phyloP scores from a whole-genome alignment of 352 stramenopile species.

The Pythium sukuiense region DNA sequence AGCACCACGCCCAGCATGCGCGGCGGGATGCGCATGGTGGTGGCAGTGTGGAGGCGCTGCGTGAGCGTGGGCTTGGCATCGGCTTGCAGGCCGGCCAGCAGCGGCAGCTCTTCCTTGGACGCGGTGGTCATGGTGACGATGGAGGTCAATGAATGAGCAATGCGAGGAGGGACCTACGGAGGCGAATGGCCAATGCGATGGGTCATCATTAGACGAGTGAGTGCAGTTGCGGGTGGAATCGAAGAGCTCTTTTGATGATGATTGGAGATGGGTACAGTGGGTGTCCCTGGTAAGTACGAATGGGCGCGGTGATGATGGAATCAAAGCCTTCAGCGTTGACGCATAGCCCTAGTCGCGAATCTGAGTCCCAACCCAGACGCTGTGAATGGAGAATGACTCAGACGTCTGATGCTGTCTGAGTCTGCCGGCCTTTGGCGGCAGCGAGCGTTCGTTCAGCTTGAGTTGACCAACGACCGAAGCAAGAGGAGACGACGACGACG shows the following conservation, averaged over 20 bases:
- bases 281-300: conserved; percentile 1
- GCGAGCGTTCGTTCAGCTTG: neutral
- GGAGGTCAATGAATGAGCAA: neutral
- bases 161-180: neutral
- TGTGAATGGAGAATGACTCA: neutral
- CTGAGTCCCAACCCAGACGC: neutral
- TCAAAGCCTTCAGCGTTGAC: conserved; percentile 2
- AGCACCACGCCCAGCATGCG: conserved; percentile 36
- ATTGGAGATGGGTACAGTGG: neutral
- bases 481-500: neutral
- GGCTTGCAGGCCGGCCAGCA: neutral
- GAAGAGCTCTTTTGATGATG: neutral
- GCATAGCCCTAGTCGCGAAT: neutral
- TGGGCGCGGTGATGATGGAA: conserved; percentile 10
- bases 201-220: neutral
- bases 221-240: neutral
- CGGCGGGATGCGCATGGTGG: conserved; percentile 1
- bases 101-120: conserved; percentile 4
- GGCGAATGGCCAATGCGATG: neutral
- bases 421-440: conserved; percentile 2
- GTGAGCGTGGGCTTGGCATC: neutral
- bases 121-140: neutral
- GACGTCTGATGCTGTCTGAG: neutral
- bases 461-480: conserved; percentile 2
- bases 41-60: neutral